These are phyloP conservation scores for Ustilago tritici DNA, from an alignment of 1,284 basidiomycete genomes.

Conservation along the genomic window DNA sequence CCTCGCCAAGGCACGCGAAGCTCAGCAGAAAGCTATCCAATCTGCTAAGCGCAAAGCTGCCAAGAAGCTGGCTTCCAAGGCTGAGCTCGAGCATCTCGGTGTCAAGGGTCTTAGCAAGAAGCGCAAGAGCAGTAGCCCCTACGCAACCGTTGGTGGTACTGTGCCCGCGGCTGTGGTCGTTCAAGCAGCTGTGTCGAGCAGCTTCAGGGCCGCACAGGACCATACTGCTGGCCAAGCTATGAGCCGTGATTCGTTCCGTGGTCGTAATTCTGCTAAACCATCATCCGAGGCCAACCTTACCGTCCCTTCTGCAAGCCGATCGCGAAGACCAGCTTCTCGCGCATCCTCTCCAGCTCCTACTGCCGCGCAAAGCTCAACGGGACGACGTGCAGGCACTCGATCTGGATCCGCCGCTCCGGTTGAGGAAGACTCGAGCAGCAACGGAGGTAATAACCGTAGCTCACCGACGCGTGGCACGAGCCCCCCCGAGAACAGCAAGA, in stretches of 20 bases:
- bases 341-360: constrained; percentile 42
- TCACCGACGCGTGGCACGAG: constrained; percentile 39
- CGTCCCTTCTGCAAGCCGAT: constrained; percentile 40
- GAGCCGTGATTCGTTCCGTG: constrained; percentile 43
- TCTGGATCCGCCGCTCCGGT: constrained; percentile 29
- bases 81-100: constrained; percentile 63
- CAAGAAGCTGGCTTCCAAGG: constrained; percentile 54
- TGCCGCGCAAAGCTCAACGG: constrained; percentile 17
- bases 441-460: constrained; percentile 9
- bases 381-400: constrained; percentile 28
- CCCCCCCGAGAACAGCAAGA: constrained; percentile 44
- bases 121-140: constrained; percentile 64
- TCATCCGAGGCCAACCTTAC: constrained; percentile 25
- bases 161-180: neutral
- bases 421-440: constrained; percentile 27
- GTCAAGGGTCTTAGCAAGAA: constrained; percentile 62
- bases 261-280: constrained; percentile 37
- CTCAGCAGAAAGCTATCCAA: constrained; percentile 42
- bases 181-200: constrained; percentile 18
- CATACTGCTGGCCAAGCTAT: constrained; percentile 21
- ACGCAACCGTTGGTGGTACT: constrained; percentile 36
- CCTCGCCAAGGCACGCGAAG: constrained; percentile 58
- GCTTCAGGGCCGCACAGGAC: constrained; percentile 13
- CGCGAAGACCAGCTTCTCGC: constrained; percentile 47
- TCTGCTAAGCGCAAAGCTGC: constrained; percentile 52